Evolutionary conservation across 495 filamentous ascomycete species (phyloP).

Genomic region (Clavariopsis aquatica): DNA sequence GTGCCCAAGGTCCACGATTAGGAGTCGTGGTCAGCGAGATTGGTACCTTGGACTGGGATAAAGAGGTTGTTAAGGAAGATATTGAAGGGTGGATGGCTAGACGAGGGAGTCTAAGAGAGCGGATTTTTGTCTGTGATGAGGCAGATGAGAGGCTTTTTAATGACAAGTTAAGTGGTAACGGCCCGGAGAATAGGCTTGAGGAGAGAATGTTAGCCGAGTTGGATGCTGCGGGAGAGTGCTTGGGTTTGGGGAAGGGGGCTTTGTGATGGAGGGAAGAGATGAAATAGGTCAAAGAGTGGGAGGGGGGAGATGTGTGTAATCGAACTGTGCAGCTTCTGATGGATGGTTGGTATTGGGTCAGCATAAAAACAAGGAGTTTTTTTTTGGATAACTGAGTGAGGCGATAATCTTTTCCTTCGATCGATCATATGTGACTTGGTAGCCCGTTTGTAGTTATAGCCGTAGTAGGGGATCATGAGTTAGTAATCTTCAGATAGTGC

Average conservation of each 20-base stretch:
- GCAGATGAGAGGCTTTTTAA: conserved; percentile 66
- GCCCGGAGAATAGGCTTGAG: conserved; percentile 61
- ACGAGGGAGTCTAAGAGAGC: conserved; percentile 60
- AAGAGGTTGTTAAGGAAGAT: conserved; percentile 67
- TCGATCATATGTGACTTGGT: neutral
- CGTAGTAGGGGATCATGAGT: neutral
- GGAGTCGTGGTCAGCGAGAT: conserved; percentile 64
- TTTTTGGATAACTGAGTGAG: neutral
- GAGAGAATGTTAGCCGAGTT: conserved; percentile 71
- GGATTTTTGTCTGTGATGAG: conserved; percentile 69
- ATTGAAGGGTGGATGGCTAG: conserved; percentile 72
- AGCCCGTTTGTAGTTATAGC: neutral
- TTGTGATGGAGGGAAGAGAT: neutral
- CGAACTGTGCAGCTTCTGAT: too few relatives aligned
- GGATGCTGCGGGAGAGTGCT: conserved; percentile 53
- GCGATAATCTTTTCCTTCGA: neutral
- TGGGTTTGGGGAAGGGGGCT: conserved; percentile 29
- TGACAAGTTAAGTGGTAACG: conserved; percentile 35
- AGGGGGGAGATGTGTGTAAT: neutral
- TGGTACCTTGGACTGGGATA: conserved; percentile 71
- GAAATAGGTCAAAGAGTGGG: neutral
- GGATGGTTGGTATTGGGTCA: neutral
- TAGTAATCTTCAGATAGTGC: neutral
- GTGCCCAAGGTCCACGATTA: conserved; percentile 59
- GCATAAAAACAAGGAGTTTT: conserved; percentile 2